Percentiles rank a stretch among this genome's conserved stretches.
These are phyloP conservation scores for Cryptococcus sp. DNA, from an alignment of 1,284 basidiomycete species.

Conservation along the genomic window DNA sequence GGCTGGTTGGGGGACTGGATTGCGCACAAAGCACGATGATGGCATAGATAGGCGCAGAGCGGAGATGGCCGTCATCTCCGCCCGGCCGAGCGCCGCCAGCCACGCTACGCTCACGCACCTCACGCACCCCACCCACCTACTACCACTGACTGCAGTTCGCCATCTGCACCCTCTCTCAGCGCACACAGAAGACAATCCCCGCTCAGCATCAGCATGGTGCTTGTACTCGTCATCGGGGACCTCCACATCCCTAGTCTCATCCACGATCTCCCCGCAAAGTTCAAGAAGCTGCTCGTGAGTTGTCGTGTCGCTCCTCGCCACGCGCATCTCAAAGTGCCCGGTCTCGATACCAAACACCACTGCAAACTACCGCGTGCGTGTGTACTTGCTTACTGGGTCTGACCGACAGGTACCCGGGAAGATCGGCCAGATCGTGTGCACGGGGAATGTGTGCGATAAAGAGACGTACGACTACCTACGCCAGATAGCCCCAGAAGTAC, in stretches of 20 bases:
- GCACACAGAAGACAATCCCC: neutral
- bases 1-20: neutral
- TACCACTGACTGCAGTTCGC: neutral
- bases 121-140: neutral
- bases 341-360: neutral
- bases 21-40: neutral
- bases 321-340: neutral
- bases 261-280: slow-evolving; percentile 90
- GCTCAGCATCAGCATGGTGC: slow-evolving; percentile 64
- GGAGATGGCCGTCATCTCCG: neutral
- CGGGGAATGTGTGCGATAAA: slow-evolving; percentile 94
- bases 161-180: too few relatives aligned
- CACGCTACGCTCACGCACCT: neutral
- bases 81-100: too few relatives aligned
- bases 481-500: slow-evolving; percentile 91
- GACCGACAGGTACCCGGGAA: slow-evolving; percentile 70
- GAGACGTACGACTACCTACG: slow-evolving; percentile 97
- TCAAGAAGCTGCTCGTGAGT: slow-evolving; percentile 85
- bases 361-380: neutral
- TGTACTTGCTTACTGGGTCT: neutral
- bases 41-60: neutral
- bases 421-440: slow-evolving; percentile 96
- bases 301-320: neutral
- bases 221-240: slow-evolving; percentile 91
- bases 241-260: slow-evolving; percentile 82